Evolutionary conservation across 2,329 filamentous ascomycete genomes (phyloP).

Genomic region (Nigrospora osmanthi): DNA sequence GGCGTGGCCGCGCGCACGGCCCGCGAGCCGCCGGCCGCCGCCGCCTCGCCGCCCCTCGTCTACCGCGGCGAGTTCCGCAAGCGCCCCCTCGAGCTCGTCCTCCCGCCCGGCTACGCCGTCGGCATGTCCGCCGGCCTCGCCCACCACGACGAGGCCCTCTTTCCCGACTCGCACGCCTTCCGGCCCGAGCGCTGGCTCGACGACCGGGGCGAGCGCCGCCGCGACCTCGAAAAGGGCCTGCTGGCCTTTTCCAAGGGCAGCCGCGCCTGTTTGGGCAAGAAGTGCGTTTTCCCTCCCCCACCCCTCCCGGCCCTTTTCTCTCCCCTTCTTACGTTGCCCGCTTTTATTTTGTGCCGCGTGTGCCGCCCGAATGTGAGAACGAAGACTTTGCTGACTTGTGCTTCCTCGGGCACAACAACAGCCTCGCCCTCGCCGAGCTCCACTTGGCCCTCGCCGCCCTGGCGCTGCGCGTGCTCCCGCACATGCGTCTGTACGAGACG

Average conservation of each 20-base stretch:
- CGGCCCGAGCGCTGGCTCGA: slow-evolving; percentile 15
- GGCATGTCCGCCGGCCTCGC: slow-evolving; percentile 12
- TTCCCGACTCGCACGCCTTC: slow-evolving; percentile 10
- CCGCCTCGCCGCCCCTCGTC: slow-evolving; percentile 12
- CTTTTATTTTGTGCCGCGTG: no score
- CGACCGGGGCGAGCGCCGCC: no score
- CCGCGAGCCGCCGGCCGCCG: slow-evolving; percentile 13
- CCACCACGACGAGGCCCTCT: slow-evolving; percentile 11
- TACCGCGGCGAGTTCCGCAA: slow-evolving; percentile 9
- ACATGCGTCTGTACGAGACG: slow-evolving; percentile 12
- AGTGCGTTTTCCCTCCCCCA: slow-evolving; percentile 13
- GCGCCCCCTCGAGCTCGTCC: slow-evolving; percentile 7
- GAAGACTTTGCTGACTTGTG: slow-evolving; percentile 2
- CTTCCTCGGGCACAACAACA: not conserved
- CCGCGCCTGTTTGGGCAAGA: slow-evolving; percentile 32
- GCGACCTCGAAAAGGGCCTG: slow-evolving; percentile 11
- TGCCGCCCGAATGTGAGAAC: not conserved
- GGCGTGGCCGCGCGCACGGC: slow-evolving; percentile 16
- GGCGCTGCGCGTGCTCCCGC: slow-evolving; percentile 13
- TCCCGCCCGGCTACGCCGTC: slow-evolving; percentile 10
- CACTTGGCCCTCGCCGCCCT: slow-evolving; percentile 11
- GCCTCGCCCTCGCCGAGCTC: slow-evolving; percentile 15
- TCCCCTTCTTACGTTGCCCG: not conserved
- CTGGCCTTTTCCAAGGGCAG: slow-evolving; percentile 33
- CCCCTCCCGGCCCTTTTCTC: not conserved